phyloP scores from a whole-genome alignment of 2,329 filamentous ascomycete species.

The Fusarium pseudoanthophilum region DNA sequence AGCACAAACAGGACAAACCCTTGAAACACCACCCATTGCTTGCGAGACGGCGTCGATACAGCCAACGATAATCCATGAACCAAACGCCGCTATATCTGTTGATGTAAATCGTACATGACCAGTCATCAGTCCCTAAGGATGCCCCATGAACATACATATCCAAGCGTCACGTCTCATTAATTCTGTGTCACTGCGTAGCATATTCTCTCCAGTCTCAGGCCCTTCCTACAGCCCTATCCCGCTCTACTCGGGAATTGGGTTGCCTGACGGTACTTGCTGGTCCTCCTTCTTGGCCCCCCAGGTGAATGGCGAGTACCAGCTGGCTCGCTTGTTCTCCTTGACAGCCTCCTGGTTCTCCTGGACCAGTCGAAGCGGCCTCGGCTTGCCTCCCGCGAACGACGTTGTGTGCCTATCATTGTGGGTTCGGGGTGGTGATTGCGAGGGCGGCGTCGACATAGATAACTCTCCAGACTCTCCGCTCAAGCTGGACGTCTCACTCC shows the following conservation, averaged over 20 bases:
- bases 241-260: constrained; percentile 51
- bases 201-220: constrained; percentile 1
- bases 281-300: constrained; percentile 63
- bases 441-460: constrained; percentile 55
- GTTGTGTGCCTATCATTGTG: constrained; percentile 67
- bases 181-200: constrained; percentile 18
- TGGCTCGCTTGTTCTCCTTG: constrained; percentile 68
- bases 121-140: constrained; percentile 42
- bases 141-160: constrained; percentile 42
- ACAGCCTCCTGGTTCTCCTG: constrained; percentile 74
- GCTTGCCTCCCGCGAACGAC: constrained; percentile 72
- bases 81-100: constrained; percentile 47
- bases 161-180: constrained; percentile 41
- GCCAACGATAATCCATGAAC: constrained; percentile 46
- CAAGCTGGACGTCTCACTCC: constrained; percentile 71
- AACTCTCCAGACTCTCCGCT: constrained; percentile 72
- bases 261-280: constrained; percentile 40
- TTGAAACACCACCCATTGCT: constrained; percentile 32
- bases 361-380: constrained; percentile 86
- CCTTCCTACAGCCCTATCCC: constrained; percentile 7
- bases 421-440: constrained; percentile 64
- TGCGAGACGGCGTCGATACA: constrained; percentile 40
- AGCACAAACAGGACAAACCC: constrained; percentile 31
- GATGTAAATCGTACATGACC: constrained; percentile 48
- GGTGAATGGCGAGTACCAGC: constrained; percentile 72